These are phyloP conservation scores for Calonectria pseudoreteaudii DNA, from an alignment of 2,329 filamentous ascomycete species.

Conservation along the genomic window DNA sequence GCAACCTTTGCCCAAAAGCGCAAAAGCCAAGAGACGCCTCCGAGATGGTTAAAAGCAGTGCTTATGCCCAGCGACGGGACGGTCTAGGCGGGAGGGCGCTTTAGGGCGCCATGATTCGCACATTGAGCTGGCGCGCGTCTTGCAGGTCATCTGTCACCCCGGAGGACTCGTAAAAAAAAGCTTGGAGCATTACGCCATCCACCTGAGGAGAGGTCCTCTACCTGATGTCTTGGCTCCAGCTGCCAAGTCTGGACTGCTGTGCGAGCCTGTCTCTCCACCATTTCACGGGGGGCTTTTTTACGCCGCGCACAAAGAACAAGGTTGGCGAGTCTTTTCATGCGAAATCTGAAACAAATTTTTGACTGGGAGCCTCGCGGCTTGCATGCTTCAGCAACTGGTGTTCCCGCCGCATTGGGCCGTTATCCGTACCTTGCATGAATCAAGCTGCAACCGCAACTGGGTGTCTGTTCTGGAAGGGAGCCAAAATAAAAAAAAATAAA, in stretches of 20 bases:
- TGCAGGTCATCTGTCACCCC: background rate
- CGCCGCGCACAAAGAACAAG: background rate
- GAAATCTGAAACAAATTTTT: conserved; percentile 1
- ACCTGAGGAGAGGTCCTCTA: background rate
- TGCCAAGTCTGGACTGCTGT: background rate
- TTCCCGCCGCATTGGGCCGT: background rate
- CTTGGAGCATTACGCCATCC: background rate
- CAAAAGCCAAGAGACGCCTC: background rate
- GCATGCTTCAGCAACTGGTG: background rate
- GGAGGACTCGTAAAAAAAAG: background rate
- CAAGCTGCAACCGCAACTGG: background rate
- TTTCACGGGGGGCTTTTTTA: too few relatives aligned
- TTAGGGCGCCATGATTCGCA: background rate
- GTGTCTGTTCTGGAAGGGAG: background rate
- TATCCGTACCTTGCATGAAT: background rate
- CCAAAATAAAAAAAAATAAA: too few relatives aligned
- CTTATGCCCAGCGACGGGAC: background rate
- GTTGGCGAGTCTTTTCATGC: background rate
- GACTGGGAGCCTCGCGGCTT: background rate
- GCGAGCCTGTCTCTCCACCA: background rate
- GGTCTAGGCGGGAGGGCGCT: background rate
- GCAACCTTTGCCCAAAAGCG: background rate
- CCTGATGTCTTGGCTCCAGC: background rate
- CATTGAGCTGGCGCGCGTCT: background rate
- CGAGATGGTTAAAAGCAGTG: background rate